Conservation (phyloP, 2,329 filamentous ascomycete genomes). For the Trichoderma koningii region DNA sequence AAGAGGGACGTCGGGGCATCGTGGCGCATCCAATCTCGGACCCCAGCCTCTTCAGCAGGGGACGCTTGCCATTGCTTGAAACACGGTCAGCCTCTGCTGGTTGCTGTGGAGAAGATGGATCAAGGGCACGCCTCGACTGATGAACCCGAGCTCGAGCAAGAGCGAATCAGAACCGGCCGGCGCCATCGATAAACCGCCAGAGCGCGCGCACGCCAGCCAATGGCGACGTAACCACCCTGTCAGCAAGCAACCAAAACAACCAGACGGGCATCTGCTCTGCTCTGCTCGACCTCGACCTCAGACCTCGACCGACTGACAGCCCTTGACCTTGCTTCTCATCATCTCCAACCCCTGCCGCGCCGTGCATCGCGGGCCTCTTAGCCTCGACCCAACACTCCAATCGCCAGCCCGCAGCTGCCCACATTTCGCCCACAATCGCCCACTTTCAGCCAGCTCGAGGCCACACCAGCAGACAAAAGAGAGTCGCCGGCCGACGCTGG, state of each 20-base stretch:
- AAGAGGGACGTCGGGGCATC: conserved; percentile 6
- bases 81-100: conserved; percentile 3
- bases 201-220: conserved; percentile 9
- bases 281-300: too few species aligned
- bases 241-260: too few species aligned
- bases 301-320: too few species aligned
- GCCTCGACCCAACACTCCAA: conserved; percentile 18
- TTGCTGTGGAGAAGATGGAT: conserved; percentile 27
- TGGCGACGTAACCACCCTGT: background rate
- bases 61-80: background rate
- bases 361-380: conserved; percentile 14
- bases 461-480: too few species aligned
- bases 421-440: conserved; percentile 20
- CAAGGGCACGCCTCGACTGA: background rate
- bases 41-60: background rate
- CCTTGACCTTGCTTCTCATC: conserved; percentile 17
- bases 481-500: conserved; percentile 5
- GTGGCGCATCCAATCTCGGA: conserved; percentile 13
- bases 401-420: conserved; percentile 21
- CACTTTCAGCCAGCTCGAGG: conserved; percentile 19
- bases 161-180: background rate
- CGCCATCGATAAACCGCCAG: conserved; percentile 11
- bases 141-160: too few species aligned
- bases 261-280: too few species aligned
- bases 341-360: conserved; percentile 22